Percentiles rank a stretch among this genome's conserved stretches.
These are phyloP conservation scores for Populus tremula DNA, from an alignment of 345 rosid species.

Conservation along the genomic window DNA sequence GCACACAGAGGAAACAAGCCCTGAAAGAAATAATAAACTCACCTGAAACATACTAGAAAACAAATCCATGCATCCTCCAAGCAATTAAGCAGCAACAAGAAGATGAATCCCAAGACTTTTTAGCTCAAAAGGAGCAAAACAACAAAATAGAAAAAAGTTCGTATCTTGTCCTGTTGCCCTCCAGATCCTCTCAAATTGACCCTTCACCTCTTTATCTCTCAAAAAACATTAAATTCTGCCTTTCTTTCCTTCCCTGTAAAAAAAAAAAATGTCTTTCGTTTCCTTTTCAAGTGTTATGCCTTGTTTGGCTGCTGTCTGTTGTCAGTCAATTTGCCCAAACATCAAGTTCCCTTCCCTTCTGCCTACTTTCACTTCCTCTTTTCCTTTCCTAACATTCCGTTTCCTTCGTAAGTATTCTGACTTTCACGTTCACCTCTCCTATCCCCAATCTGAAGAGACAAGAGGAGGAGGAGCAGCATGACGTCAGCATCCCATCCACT, in stretches of 20 bases:
- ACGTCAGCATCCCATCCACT: not conserved
- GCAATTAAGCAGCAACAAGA: slow-evolving; percentile 1
- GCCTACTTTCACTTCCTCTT: not conserved
- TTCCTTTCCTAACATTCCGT: not conserved
- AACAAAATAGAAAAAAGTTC: not conserved
- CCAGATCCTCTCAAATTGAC: slow-evolving; percentile 8
- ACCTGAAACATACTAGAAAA: slow-evolving; percentile 10
- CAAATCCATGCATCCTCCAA: slow-evolving; percentile 6
- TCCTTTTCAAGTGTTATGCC: not conserved
- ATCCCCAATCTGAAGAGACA: slow-evolving; percentile 1
- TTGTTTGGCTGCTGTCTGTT: not conserved
- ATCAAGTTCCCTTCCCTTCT: not conserved
- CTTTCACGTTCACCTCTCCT: slow-evolving; percentile 4
- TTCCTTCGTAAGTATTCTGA: not conserved
- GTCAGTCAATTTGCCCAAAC: slow-evolving; percentile 3
- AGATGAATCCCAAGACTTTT: not conserved
- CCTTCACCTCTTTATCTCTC: not conserved
- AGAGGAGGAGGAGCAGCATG: not conserved
- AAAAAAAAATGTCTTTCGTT: not conserved
- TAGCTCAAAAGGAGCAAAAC: not conserved
- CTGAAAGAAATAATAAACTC: not conserved
- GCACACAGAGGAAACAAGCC: not conserved
- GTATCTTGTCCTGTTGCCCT: not conserved
- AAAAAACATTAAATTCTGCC: not conserved
- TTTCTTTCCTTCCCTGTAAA: not conserved